These are phyloP conservation scores for Alternaria ethzedia DNA, from an alignment of 2,329 filamentous ascomycete genomes.

Conservation along the genomic window DNA sequence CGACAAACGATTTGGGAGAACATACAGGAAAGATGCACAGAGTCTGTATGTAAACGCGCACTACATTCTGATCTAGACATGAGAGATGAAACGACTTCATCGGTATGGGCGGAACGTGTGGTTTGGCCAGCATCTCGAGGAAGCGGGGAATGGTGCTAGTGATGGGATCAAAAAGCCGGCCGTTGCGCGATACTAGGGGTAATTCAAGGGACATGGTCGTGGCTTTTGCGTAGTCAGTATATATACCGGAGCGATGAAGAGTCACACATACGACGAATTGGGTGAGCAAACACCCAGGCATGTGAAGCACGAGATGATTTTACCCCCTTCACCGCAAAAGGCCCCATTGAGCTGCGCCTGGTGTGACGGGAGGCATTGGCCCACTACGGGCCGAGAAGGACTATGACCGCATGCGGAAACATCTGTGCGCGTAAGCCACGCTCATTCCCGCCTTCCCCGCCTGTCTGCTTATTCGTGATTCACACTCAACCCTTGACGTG, in stretches of 20 bases:
- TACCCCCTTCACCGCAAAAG: conserved; percentile 38
- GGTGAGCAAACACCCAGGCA: conserved; percentile 35
- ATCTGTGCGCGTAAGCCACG: conserved; percentile 12
- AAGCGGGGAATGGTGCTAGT: conserved; percentile 22
- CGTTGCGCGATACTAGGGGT: conserved; percentile 25
- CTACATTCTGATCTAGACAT: conserved; percentile 39
- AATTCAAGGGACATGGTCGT: conserved; percentile 28
- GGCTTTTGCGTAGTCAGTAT: conserved; percentile 26
- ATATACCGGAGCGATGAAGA: conserved; percentile 23
- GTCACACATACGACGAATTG: conserved; percentile 27
- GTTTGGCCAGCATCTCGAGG: conserved; percentile 36
- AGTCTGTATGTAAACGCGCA: conserved; percentile 41
- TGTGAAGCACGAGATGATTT: conserved; percentile 34
- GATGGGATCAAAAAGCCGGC: conserved; percentile 18
- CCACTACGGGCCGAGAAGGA: conserved; percentile 30
- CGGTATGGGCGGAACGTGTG: conserved; percentile 22
- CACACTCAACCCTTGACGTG: conserved; percentile 16
- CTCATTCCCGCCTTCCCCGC: conserved; percentile 28
- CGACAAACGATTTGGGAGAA: background rate
- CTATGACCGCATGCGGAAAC: conserved; percentile 21
- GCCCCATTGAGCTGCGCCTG: conserved; percentile 24
- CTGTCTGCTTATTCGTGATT: conserved; percentile 25
- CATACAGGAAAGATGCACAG: conserved; percentile 39
- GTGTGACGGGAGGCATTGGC: conserved; percentile 39
- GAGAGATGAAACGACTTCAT: conserved; percentile 37